Conservation (phyloP, 768 basidiomycete genomes). For the Rhodocollybia butyracea region DNA sequence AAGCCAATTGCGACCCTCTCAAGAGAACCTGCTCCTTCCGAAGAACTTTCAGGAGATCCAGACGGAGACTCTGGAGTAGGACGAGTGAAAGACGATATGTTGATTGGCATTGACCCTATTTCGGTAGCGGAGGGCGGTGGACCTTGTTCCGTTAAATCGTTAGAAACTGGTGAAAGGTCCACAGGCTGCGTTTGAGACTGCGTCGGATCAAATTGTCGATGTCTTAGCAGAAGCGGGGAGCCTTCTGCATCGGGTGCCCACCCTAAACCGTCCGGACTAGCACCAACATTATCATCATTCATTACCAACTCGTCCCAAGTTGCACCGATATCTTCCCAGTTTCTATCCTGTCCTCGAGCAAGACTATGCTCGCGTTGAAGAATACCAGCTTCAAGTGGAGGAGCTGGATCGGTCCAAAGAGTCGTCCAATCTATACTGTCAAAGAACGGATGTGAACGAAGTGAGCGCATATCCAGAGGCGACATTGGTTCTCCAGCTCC, state of each 20-base stretch:
- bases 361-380: conserved; percentile 41
- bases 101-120: conserved; percentile 10
- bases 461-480: conserved; percentile 36
- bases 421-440: conserved; percentile 53
- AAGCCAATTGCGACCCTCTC: conserved; percentile 32
- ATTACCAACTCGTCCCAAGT: conserved; percentile 50
- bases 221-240: conserved; percentile 21
- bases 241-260: conserved; percentile 51
- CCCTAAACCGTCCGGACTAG: conserved; percentile 35
- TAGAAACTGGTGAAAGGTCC: conserved; percentile 42
- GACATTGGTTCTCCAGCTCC: conserved; percentile 48
- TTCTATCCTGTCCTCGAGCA: conserved; percentile 27
- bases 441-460: conserved; percentile 66
- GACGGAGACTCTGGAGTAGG: conserved; percentile 15
- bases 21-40: conserved; percentile 46
- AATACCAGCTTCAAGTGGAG: conserved; percentile 56
- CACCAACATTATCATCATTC: conserved; percentile 18
- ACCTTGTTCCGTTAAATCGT: conserved; percentile 12
- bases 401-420: conserved; percentile 64
- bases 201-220: conserved; percentile 15
- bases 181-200: conserved; percentile 15
- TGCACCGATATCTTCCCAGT: conserved; percentile 53
- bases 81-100: conserved; percentile 16
- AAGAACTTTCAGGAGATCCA: conserved; percentile 41
- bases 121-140: background rate